phyloP scores from a whole-genome alignment of 2,329 filamentous ascomycete genomes.

The Apiospora marii region DNA sequence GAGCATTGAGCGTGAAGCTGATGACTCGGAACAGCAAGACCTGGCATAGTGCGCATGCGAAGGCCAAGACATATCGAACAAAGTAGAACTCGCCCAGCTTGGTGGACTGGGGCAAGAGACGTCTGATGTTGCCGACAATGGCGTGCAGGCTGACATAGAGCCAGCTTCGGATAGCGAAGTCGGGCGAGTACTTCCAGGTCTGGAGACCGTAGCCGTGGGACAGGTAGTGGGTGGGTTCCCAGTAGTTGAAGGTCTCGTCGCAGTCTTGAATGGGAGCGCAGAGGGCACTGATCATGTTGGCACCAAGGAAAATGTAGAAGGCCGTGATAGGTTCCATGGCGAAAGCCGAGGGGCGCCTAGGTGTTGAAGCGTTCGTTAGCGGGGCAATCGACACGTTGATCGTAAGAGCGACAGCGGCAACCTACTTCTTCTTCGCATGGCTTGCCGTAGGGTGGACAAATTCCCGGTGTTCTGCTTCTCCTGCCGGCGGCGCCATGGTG shows the following conservation, averaged over 20 bases:
- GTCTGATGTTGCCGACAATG: slow-evolving; percentile 70
- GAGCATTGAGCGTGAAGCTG: slow-evolving; percentile 77
- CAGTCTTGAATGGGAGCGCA: slow-evolving; percentile 96
- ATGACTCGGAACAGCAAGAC: slow-evolving; percentile 82
- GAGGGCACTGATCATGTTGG: slow-evolving; percentile 78
- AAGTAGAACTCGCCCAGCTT: slow-evolving; percentile 87
- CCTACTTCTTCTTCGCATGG: slow-evolving; percentile 45
- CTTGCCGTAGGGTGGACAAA: slow-evolving; percentile 31
- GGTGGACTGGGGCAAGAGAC: slow-evolving; percentile 66
- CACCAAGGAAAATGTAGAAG: slow-evolving; percentile 81
- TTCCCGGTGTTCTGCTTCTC: slow-evolving; percentile 8
- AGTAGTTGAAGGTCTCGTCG: slow-evolving; percentile 99
- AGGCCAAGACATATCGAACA: slow-evolving; percentile 77
- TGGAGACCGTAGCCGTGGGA: slow-evolving; percentile 92
- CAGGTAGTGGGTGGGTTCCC: slow-evolving; percentile 96
- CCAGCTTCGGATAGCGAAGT: slow-evolving; percentile 96
- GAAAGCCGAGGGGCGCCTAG: slow-evolving; percentile 61
- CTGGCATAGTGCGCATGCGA: slow-evolving; percentile 82
- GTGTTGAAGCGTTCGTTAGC: slow-evolving; percentile 28
- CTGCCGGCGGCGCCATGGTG: slow-evolving; percentile 11
- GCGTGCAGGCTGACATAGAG: slow-evolving; percentile 86
- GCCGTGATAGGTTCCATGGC: slow-evolving; percentile 75
- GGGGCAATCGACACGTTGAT: slow-evolving; percentile 21
- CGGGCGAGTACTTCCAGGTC: slow-evolving; percentile 98
- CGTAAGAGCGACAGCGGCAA: slow-evolving; percentile 15